Conservation (phyloP, 2,329 filamentous ascomycete species). For the Camillea tinctor region DNA sequence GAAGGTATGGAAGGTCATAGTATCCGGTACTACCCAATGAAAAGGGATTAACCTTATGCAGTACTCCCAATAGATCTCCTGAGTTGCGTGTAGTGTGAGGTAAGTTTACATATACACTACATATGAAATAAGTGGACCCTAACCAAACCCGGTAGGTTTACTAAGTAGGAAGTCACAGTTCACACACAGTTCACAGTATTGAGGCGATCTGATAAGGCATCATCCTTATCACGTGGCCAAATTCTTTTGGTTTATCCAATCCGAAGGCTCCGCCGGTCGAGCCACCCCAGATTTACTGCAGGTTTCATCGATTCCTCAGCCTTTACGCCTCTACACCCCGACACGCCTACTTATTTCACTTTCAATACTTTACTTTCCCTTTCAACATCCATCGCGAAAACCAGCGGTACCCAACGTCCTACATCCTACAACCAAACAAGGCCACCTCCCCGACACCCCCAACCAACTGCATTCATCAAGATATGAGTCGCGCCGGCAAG, state of each 20-base stretch:
- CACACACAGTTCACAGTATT: background rate
- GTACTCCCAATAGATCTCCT: too few species aligned
- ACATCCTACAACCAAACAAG: constrained; percentile 22
- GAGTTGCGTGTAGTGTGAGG: too few species aligned
- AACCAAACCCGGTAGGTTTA: background rate
- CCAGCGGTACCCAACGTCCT: constrained; percentile 14
- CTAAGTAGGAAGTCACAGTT: background rate
- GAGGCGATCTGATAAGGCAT: background rate
- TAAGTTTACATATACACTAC: too few species aligned
- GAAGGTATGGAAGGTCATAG: too few species aligned
- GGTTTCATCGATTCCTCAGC: background rate
- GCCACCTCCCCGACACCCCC: constrained; percentile 11
- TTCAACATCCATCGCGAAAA: constrained; percentile 16
- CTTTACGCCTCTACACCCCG: background rate
- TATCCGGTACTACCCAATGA: too few species aligned
- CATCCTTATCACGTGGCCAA: background rate
- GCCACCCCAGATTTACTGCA: background rate
- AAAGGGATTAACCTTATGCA: too few species aligned
- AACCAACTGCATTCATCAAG: constrained; percentile 51
- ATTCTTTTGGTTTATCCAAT: background rate
- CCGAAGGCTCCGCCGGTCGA: background rate
- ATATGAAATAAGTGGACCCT: background rate
- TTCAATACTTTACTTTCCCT: too few species aligned
- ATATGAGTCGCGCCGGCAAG: constrained; percentile 95
- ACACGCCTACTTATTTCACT: background rate